These are phyloP conservation scores for Amaranthus hypochondriacus DNA, from an alignment of 148 eudicot genomes.

Conservation along the genomic window DNA sequence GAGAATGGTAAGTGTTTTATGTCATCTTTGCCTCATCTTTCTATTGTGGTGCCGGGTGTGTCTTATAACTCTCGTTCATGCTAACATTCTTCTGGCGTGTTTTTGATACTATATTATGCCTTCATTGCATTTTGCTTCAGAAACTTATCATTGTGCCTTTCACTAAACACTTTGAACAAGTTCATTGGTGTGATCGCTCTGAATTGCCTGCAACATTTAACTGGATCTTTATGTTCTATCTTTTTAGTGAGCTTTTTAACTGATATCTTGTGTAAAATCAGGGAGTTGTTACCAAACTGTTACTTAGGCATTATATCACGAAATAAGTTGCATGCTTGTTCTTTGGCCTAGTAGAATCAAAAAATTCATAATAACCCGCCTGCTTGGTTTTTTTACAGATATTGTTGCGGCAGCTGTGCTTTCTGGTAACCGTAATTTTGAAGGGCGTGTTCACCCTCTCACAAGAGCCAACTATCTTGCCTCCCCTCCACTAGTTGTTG, in stretches of 20 bases:
- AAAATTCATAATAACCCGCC: not conserved
- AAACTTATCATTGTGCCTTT: not conserved
- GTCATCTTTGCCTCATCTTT: conserved; percentile 9
- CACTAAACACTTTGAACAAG: not conserved
- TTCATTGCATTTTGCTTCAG: not conserved
- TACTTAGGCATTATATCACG: not conserved
- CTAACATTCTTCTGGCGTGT: not conserved
- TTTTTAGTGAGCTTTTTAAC: not conserved
- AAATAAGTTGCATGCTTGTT: not conserved
- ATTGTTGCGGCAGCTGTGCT: conserved; percentile 93
- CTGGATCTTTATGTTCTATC: not conserved
- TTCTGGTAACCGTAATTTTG: conserved; percentile 96
- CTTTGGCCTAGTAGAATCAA: not conserved
- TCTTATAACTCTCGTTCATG: not conserved
- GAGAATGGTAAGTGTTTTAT: conserved; percentile 59
- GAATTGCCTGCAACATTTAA: not conserved
- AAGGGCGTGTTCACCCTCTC: conserved; percentile 96
- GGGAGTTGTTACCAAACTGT: not conserved
- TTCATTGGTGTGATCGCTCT: not conserved
- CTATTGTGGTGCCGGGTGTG: not conserved
- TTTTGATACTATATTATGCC: not conserved
- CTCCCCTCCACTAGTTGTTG: conserved; percentile 94
- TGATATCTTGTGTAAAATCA: not conserved
- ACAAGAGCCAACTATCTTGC: conserved; percentile 98
- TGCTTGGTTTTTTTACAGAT: conserved; percentile 41